phyloP scores from a whole-genome alignment of 2,329 filamentous ascomycete genomes.

The Scedosporium apiospermum region DNA sequence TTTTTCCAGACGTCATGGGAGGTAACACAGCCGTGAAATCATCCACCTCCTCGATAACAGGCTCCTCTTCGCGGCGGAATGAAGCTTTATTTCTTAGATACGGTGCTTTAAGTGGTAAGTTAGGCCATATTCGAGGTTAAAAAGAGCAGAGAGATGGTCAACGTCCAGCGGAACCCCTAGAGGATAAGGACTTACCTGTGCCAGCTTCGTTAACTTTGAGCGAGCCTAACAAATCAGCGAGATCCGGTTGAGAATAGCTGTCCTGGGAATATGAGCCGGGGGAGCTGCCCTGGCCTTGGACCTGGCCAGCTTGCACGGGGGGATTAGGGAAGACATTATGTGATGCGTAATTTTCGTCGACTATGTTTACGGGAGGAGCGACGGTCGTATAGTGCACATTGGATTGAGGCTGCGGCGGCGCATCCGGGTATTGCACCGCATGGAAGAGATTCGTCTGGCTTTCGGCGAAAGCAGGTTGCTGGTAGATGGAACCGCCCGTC shows the following conservation, averaged over 20 bases:
- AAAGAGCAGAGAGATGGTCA: neutral
- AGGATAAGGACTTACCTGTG: constrained; percentile 51
- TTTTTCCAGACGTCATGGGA: constrained; percentile 57
- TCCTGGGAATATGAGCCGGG: constrained; percentile 48
- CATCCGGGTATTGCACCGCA: constrained; percentile 35
- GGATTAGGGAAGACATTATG: constrained; percentile 45
- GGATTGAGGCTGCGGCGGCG: constrained; percentile 31
- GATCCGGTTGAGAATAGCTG: constrained; percentile 58
- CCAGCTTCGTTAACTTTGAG: constrained; percentile 81
- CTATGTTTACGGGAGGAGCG: constrained; percentile 34
- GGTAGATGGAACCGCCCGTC: constrained; percentile 33
- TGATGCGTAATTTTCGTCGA: constrained; percentile 41
- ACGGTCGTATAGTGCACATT: constrained; percentile 46
- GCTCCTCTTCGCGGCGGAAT: constrained; percentile 45
- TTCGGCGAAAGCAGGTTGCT: constrained; percentile 39
- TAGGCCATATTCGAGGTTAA: neutral
- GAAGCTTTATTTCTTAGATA: constrained; percentile 64
- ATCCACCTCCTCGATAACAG: constrained; percentile 62
- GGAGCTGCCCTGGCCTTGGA: constrained; percentile 25
- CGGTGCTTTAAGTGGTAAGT: constrained; percentile 46
- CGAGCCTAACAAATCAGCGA: constrained; percentile 74
- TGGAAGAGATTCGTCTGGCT: constrained; percentile 34
- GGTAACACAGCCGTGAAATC: constrained; percentile 66
- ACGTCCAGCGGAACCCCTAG: neutral
- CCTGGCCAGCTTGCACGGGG: constrained; percentile 25